A percentile compares a stretch with the other conserved stretches of the same genome.
Conservation (phyloP, 2,329 filamentous ascomycete species). For the Colletotrichum scovillei region DNA sequence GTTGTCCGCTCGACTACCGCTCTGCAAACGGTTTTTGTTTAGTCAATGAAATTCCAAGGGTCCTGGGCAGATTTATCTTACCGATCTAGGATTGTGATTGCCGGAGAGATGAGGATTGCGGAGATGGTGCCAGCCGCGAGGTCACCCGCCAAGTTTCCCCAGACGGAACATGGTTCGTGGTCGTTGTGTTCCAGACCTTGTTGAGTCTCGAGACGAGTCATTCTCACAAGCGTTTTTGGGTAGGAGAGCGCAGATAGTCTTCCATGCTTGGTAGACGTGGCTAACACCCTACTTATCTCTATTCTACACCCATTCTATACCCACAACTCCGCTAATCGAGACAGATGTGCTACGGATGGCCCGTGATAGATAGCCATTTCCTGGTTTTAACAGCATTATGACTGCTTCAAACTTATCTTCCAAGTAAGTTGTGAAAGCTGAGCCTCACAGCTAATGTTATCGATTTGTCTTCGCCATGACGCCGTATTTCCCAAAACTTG, state of each 20-base stretch:
- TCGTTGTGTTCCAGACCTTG: neutral
- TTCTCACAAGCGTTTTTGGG: neutral
- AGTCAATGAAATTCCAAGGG: neutral
- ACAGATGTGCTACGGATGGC: neutral
- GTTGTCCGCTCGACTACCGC: conserved; percentile 36
- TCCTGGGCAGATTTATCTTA: conserved; percentile 12
- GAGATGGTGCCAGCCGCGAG: conserved; percentile 41
- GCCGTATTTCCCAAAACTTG: neutral
- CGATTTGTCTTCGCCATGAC: neutral
- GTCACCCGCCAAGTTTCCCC: conserved; percentile 34
- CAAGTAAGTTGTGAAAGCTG: neutral
- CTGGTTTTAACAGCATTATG: neutral
- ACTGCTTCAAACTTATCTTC: neutral
- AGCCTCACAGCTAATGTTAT: neutral
- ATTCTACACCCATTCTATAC: neutral
- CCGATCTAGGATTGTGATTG: conserved; percentile 44
- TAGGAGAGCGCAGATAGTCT: neutral
- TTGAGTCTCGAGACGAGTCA: conserved; percentile 4
- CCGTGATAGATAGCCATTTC: neutral
- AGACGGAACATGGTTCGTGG: conserved; percentile 1
- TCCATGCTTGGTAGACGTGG: neutral
- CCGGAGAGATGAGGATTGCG: conserved; percentile 42
- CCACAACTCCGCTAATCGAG: neutral
- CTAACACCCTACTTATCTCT: conserved; percentile 18
- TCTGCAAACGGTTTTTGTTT: conserved; percentile 16